phyloP scores from a whole-genome alignment of 2,329 filamentous ascomycete genomes.

The Talaromyces sp. region DNA sequence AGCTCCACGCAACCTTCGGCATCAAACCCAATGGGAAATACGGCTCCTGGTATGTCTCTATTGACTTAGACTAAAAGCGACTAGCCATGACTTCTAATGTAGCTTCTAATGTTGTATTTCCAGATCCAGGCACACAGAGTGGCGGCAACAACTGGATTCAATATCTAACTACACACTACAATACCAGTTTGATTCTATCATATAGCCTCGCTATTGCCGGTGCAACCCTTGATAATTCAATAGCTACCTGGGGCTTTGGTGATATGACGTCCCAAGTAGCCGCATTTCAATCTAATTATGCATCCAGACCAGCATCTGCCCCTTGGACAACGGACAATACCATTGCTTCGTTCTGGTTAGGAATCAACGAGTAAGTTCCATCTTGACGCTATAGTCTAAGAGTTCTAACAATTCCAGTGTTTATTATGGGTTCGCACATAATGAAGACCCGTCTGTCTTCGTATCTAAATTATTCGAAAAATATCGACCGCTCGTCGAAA shows the following conservation, averaged over 20 bases:
- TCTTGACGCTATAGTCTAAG: background rate
- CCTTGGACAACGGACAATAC: conserved; percentile 8
- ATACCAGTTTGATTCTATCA: conserved; percentile 2
- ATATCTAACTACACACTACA: conserved; percentile 8
- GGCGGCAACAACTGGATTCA: conserved; percentile 8
- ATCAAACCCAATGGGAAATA: conserved; percentile 9
- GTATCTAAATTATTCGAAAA: conserved; percentile 6
- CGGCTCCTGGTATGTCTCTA: conserved; percentile 3
- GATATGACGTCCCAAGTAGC: conserved; percentile 9
- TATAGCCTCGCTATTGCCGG: conserved; percentile 9
- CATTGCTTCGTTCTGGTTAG: conserved; percentile 9
- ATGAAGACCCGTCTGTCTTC: conserved; percentile 4
- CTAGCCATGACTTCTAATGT: background rate
- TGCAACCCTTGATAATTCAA: conserved; percentile 9
- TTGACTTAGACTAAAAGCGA: background rate
- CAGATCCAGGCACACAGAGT: conserved; percentile 9
- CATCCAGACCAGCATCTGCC: conserved; percentile 6
- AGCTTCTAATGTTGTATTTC: background rate
- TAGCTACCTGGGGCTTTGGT: conserved; percentile 10
- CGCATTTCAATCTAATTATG: conserved; percentile 9
- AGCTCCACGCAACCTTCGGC: conserved; percentile 38
- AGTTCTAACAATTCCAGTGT: conserved; percentile 6
- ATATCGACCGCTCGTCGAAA: conserved; percentile 7
- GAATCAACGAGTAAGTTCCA: conserved; percentile 9
- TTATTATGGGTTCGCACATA: conserved; percentile 9